A percentile compares a stretch with the other conserved stretches of the same genome.
phyloP scores from a whole-genome alignment of 176 grass and related monocot genomes.

The Bromus sterilis region DNA sequence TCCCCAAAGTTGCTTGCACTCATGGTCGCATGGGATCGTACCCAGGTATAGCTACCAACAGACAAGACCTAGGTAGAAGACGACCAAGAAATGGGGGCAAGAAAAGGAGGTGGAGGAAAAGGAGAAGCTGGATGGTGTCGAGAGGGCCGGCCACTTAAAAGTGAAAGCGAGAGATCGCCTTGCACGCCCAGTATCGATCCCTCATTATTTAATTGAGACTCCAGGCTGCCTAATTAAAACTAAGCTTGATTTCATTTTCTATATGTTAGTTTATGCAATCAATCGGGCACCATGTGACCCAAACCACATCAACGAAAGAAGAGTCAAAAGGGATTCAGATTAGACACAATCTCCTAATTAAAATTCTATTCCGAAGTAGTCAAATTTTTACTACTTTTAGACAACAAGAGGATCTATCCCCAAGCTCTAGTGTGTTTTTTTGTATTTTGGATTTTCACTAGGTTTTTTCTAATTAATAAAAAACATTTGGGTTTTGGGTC shows the following conservation, averaged over 20 bases:
- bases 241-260: neutral
- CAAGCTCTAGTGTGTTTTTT: too few species aligned
- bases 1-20: conserved; percentile 46
- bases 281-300: conserved; percentile 16
- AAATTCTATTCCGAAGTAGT: neutral
- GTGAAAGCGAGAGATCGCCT: conserved; percentile 63
- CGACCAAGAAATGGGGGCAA: conserved; percentile 18
- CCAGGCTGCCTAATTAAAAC: neutral
- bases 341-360: neutral
- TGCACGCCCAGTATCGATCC: conserved; percentile 15
- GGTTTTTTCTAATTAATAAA: too few species aligned
- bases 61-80: conserved; percentile 27
- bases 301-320: neutral
- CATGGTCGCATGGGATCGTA: conserved; percentile 2
- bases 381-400: neutral
- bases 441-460: too few species aligned
- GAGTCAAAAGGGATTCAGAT: neutral
- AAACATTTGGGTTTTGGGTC: too few species aligned
- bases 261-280: conserved; percentile 4
- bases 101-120: neutral
- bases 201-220: conserved; percentile 30
- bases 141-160: conserved; percentile 47
- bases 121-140: conserved; percentile 21
- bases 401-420: too few species aligned
- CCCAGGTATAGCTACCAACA: conserved; percentile 13